Conservation (phyloP, 176 grass and related monocot species). For the Avena sativa region DNA sequence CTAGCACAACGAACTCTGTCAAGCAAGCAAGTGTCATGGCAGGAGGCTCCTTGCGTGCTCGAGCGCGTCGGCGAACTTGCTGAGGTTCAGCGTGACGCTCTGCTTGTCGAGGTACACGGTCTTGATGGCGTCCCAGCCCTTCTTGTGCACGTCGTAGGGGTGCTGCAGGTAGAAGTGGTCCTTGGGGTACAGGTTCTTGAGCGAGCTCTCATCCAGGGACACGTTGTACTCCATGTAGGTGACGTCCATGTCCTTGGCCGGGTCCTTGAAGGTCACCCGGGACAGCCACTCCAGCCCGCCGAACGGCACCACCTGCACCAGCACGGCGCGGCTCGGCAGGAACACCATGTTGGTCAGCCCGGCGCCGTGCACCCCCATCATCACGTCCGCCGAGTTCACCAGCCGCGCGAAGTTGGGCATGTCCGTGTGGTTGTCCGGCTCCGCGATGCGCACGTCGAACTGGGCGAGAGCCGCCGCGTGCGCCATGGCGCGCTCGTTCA, state of each 20-base stretch:
- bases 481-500: constrained; percentile 70
- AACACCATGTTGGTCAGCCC: constrained; percentile 78
- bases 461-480: constrained; percentile 44
- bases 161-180: constrained; percentile 63
- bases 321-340: constrained; percentile 66
- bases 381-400: constrained; percentile 74
- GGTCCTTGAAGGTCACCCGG: constrained; percentile 53
- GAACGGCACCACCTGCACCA: constrained; percentile 72
- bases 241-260: constrained; percentile 54
- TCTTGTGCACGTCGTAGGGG: constrained; percentile 56
- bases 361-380: constrained; percentile 79
- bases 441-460: constrained; percentile 73
- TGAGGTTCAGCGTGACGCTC: constrained; percentile 66
- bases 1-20: constrained; percentile 34
- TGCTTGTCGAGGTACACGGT: constrained; percentile 64
- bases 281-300: constrained; percentile 58
- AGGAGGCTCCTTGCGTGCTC: constrained; percentile 43
- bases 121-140: constrained; percentile 57
- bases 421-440: constrained; percentile 58
- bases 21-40: neutral
- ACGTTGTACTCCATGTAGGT: constrained; percentile 83
- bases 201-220: constrained; percentile 67
- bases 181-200: constrained; percentile 58
- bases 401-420: constrained; percentile 56
- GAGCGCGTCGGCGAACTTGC: constrained; percentile 49